Conservation (phyloP, 345 rosid genomes). For the Camelina neglecta region DNA sequence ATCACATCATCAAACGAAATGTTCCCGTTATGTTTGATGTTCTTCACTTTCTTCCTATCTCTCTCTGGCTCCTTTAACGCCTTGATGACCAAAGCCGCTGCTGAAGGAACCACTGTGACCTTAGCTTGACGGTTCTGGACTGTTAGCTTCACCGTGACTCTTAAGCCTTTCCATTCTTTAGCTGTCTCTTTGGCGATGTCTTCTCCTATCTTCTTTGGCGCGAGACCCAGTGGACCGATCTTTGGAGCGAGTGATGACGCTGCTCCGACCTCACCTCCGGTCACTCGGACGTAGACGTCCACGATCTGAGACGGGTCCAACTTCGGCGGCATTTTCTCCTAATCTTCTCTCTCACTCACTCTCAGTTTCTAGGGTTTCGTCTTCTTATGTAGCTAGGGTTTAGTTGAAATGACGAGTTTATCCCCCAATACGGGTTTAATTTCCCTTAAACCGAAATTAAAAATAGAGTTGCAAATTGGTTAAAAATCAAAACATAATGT, state of each 20-base stretch:
- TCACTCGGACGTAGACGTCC: constrained; percentile 69
- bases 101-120: constrained; percentile 67
- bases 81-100: constrained; percentile 67
- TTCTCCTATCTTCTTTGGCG: constrained; percentile 84
- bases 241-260: constrained; percentile 73
- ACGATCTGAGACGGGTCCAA: constrained; percentile 69
- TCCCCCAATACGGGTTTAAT: constrained; percentile 1
- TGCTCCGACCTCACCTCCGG: constrained; percentile 75
- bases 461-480: too few species aligned
- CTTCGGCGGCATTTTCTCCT: constrained; percentile 64
- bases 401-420: background rate
- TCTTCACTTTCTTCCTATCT: constrained; percentile 61
- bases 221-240: constrained; percentile 78
- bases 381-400: background rate
- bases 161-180: constrained; percentile 72
- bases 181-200: constrained; percentile 76
- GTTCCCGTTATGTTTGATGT: constrained; percentile 54
- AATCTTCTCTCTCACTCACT: background rate
- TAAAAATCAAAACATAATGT: background rate
- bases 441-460: background rate
- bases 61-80: constrained; percentile 67
- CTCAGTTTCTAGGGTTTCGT: constrained; percentile 36
- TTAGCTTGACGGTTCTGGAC: constrained; percentile 76
- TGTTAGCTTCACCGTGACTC: constrained; percentile 70
- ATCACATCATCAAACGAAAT: constrained; percentile 63